Base-by-base conservation (phyloP, 805 yeast genomes). In the Monosporozyma siamensis region DNA sequence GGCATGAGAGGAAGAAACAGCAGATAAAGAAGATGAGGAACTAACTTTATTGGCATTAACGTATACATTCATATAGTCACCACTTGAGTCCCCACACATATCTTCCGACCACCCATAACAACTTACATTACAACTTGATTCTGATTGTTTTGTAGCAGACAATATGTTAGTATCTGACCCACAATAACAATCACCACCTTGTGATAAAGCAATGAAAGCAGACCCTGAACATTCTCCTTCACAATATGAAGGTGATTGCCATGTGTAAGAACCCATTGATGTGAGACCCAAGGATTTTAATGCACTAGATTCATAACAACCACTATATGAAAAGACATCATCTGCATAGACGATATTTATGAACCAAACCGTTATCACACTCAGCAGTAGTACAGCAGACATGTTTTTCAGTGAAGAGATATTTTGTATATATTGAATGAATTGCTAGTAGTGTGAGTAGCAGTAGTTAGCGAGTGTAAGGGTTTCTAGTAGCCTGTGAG, bases 81-180 rank as follows among this genome's bases (percentile, higher is more conserved):
- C 41, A 25, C 55, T 50, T n/a, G 70, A 65, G 30, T 82, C 83
- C 51, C 88, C 88, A 62, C 95, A 85, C 9, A 49, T 64, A 41
- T 80, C 82, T 2, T 47, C 27, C 7, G 75, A 72, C 61, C 71
- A 86, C n/a, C 88, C 94, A 22, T 56, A 58, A 61, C 95, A 86
- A 4, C 51, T 34, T 2, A 51, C 44, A 40, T 57, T 45, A 61
- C 88, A 81, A 18, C 61, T 49, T 31, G 55, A 44, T 10, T 56
- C 51, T 2, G 77, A 68, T 68, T 46, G 69, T 71, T 29, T 66
- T 64, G 44, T 6, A 1, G 21, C 23, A 9, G 14, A 66, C 68
- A 30, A 64, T 69, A 30, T 61, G 4, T 68, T 54, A 5, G 72
- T 69, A 1, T 59, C 43, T 36, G 52, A 27, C 22, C 90, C 90